A percentile compares a stretch with the other conserved stretches of the same genome.
Conservation (phyloP, 176 grass and related monocot genomes). For the Chrysopogon serrulatus region DNA sequence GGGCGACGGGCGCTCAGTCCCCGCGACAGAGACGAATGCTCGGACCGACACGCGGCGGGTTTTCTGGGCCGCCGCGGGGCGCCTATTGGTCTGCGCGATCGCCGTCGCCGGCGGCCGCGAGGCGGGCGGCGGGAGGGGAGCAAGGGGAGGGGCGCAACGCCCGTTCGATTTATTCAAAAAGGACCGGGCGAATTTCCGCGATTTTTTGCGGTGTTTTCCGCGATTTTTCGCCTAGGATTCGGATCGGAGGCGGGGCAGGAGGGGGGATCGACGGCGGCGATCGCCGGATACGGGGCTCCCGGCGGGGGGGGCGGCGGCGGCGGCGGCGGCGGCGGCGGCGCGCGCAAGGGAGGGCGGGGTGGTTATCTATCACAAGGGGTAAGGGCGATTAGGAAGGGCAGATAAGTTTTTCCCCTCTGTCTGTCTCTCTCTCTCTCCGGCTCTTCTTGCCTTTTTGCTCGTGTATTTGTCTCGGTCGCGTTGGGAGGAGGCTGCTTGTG, state of each 20-base stretch:
- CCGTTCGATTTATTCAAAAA: conserved; percentile 52
- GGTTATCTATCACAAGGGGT: conserved; percentile 49
- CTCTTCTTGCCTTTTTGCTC: conserved; percentile 12
- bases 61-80: background rate
- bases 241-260: conserved; percentile 21
- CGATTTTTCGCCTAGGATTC: conserved; percentile 28
- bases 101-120: conserved; percentile 26
- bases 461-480: conserved; percentile 11
- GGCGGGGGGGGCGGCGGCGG: background rate
- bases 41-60: conserved; percentile 6
- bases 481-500: background rate
- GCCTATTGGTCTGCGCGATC: conserved; percentile 14
- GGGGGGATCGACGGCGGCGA: conserved; percentile 21
- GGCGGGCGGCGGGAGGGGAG: conserved; percentile 13
- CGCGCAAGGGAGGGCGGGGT: conserved; percentile 7
- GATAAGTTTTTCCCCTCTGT: conserved; percentile 49
- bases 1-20: conserved; percentile 1
- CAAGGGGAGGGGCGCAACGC: conserved; percentile 12
- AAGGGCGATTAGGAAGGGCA: conserved; percentile 50
- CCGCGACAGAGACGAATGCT: conserved; percentile 19
- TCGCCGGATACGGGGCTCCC: conserved; percentile 38
- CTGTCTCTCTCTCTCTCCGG: background rate
- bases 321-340: conserved; percentile 47
- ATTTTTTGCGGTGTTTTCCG: conserved; percentile 42
- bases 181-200: conserved; percentile 11